Conservation (phyloP, 768 basidiomycete species). For the Obba rivulosa region DNA sequence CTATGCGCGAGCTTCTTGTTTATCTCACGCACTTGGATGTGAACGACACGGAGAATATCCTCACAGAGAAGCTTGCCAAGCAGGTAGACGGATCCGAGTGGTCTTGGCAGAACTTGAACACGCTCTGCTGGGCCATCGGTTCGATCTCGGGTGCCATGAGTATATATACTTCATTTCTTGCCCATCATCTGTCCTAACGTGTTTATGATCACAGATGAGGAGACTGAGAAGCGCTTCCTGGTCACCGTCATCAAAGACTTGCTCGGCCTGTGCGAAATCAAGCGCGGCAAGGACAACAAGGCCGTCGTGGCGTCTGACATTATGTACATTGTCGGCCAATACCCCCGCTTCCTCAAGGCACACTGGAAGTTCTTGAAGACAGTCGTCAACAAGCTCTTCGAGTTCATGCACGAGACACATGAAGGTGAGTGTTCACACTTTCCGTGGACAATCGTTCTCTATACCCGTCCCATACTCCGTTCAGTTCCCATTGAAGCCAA, state of each 20-base stretch:
- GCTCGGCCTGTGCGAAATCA: constrained; percentile 95
- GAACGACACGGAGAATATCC: constrained; percentile 90
- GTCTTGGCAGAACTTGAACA: constrained; percentile 99
- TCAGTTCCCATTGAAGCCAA: neutral
- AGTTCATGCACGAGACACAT: constrained; percentile 99
- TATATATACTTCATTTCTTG: constrained; percentile 25
- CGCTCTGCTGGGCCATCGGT: constrained; percentile 99
- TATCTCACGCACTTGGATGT: constrained; percentile 98
- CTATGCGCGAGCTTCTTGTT: constrained; percentile 95
- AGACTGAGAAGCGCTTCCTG: constrained; percentile 97
- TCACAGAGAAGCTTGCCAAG: constrained; percentile 95
- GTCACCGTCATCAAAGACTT: constrained; percentile 99
- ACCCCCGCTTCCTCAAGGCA: constrained; percentile 97
- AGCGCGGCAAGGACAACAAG: constrained; percentile 99
- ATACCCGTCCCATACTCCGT: constrained; percentile 5
- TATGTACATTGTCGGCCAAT: constrained; percentile 99
- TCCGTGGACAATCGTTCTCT: neutral
- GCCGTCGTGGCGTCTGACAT: constrained; percentile 95
- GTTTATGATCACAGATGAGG: constrained; percentile 64
- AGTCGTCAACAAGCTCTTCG: constrained; percentile 98
- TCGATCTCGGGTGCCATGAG: constrained; percentile 99
- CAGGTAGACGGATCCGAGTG: constrained; percentile 98
- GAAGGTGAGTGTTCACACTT: constrained; percentile 59
- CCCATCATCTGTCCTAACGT: neutral
- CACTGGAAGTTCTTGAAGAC: constrained; percentile 99